Evolutionary conservation across 108 stramenopile species (phyloP).

Genomic region (Craspedostauros australis): DNA sequence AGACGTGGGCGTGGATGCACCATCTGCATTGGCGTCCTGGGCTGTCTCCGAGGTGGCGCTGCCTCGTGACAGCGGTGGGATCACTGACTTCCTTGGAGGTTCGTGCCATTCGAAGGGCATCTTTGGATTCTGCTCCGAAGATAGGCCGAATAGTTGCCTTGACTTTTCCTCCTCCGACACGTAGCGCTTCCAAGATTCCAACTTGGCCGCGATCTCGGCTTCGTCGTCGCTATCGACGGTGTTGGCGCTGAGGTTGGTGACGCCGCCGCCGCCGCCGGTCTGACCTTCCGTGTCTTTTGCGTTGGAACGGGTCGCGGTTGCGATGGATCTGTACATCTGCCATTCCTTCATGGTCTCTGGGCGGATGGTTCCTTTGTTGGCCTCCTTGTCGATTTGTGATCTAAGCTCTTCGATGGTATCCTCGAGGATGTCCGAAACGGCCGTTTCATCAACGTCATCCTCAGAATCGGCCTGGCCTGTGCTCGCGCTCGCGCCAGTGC

Average conservation of each 20-base stretch:
- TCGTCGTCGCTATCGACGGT: constrained; percentile 7
- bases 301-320: constrained; percentile 26
- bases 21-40: constrained; percentile 4
- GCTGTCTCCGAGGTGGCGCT: too few relatives aligned
- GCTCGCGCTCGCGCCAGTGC: too few relatives aligned
- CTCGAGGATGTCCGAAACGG: constrained; percentile 35
- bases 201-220: constrained; percentile 9
- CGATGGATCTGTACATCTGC: constrained; percentile 51
- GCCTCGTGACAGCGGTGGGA: too few relatives aligned
- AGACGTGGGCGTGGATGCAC: background rate
- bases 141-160: constrained; percentile 24
- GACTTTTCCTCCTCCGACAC: constrained; percentile 28
- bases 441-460: constrained; percentile 2
- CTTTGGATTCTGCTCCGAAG: constrained; percentile 16
- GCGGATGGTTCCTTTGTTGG: constrained; percentile 26
- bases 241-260: background rate
- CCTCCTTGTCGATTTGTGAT: constrained; percentile 44
- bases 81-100: too few relatives aligned
- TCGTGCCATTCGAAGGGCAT: constrained; percentile 39
- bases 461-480: background rate
- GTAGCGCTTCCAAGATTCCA: constrained; percentile 40
- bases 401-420: constrained; percentile 49
- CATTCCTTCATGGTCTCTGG: constrained; percentile 50
- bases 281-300: background rate
- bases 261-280: background rate